Percentiles rank a stretch among this genome's conserved stretches.
Conservation (phyloP, 2,329 filamentous ascomycete species). For the Aspergillus fischeri region DNA sequence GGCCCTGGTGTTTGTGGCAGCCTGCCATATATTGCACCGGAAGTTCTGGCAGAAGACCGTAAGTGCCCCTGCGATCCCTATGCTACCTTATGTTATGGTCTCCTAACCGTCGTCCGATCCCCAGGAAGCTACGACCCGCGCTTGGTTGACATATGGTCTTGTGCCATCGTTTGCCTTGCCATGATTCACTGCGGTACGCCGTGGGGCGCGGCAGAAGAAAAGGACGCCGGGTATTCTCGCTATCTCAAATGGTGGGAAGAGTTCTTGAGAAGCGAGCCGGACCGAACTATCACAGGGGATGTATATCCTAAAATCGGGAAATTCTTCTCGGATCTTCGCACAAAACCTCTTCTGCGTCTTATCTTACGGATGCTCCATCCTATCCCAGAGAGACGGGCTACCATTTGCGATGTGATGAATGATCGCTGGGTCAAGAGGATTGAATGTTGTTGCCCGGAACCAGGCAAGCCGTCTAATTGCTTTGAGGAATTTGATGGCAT, state of each 20-base stretch:
- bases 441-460: conserved; percentile 69
- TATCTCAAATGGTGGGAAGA: conserved; percentile 65
- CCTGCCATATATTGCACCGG: conserved; percentile 80
- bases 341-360: conserved; percentile 57
- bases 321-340: conserved; percentile 57
- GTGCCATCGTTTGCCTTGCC: conserved; percentile 76
- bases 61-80: conserved; percentile 36
- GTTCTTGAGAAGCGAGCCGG: conserved; percentile 57
- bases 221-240: conserved; percentile 57
- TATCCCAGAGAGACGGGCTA: conserved; percentile 65
- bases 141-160: conserved; percentile 79
- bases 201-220: conserved; percentile 65
- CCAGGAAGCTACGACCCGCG: conserved; percentile 65
- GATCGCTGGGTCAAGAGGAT: conserved; percentile 70
- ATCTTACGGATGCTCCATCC: conserved; percentile 81
- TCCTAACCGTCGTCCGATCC: neutral
- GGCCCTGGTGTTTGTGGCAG: conserved; percentile 79
- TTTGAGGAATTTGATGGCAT: neutral
- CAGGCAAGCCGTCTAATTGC: neutral
- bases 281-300: conserved; percentile 51
- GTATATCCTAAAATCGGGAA: conserved; percentile 63
- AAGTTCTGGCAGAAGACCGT: conserved; percentile 67
- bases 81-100: neutral
- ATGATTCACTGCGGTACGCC: conserved; percentile 68
- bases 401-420: conserved; percentile 63